Percentiles rank a stretch among this genome's conserved stretches.
phyloP scores from a whole-genome alignment of 2,329 filamentous ascomycete species.

The Beauveria sp. region DNA sequence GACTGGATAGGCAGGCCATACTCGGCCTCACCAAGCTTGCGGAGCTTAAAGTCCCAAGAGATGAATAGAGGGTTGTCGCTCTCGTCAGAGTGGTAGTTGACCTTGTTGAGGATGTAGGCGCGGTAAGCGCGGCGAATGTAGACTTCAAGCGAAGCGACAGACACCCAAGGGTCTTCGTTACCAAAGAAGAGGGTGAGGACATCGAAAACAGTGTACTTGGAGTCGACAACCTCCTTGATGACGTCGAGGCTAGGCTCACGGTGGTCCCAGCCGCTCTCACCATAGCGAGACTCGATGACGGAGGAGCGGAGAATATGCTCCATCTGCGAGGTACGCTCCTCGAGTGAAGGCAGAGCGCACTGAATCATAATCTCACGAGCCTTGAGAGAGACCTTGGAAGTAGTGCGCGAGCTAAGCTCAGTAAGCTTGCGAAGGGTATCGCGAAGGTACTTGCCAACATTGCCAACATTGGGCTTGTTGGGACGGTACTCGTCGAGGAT shows the following conservation, averaged over 20 bases:
- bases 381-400: slow-evolving; percentile 94
- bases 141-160: slow-evolving; percentile 86
- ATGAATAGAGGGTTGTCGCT: slow-evolving; percentile 62
- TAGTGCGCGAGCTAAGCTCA: slow-evolving; percentile 70
- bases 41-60: slow-evolving; percentile 92
- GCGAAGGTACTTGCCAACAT: slow-evolving; percentile 82
- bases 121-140: slow-evolving; percentile 95
- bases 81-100: slow-evolving; percentile 84
- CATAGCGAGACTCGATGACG: slow-evolving; percentile 93
- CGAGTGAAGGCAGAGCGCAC: slow-evolving; percentile 88
- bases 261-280: slow-evolving; percentile 95
- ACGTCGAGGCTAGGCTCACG: slow-evolving; percentile 82
- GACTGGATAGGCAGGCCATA: slow-evolving; percentile 76
- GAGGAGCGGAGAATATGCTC: slow-evolving; percentile 96
- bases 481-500: slow-evolving; percentile 92
- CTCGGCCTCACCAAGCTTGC: slow-evolving; percentile 87
- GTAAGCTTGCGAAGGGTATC: slow-evolving; percentile 76
- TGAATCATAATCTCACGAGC: slow-evolving; percentile 96
- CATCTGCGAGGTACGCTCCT: slow-evolving; percentile 94
- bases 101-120: slow-evolving; percentile 83
- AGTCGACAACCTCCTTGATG: slow-evolving; percentile 97
- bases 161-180: slow-evolving; percentile 88
- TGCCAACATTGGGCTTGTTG: slow-evolving; percentile 84
- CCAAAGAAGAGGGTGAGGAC: slow-evolving; percentile 93
- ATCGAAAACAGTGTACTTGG: slow-evolving; percentile 97